A percentile compares a stretch with the other conserved stretches of the same genome.
phyloP scores from a whole-genome alignment of 768 basidiomycete species.

The Candolleomyces eurysporus region DNA sequence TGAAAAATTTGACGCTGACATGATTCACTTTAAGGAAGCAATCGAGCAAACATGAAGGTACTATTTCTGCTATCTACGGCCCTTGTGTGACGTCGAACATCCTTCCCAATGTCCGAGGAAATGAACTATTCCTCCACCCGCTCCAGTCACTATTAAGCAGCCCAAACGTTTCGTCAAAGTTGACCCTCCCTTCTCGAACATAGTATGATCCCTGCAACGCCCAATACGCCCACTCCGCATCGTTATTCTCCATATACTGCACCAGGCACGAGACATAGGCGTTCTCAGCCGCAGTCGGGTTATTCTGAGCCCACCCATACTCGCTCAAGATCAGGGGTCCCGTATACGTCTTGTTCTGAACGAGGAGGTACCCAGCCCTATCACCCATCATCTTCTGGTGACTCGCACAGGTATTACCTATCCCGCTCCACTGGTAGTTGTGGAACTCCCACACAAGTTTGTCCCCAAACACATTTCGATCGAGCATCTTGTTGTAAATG shows the following conservation, averaged over 20 bases:
- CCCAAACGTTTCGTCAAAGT: conserved; percentile 17
- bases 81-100: conserved; percentile 12
- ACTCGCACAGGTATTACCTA: not conserved
- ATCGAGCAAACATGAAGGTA: no score
- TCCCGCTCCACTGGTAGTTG: conserved; percentile 11
- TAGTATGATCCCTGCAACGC: conserved; percentile 17
- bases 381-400: conserved; percentile 16
- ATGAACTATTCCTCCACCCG: conserved; percentile 12
- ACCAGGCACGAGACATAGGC: conserved; percentile 13
- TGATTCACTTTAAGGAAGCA: no score
- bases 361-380: conserved; percentile 13
- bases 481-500: conserved; percentile 11
- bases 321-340: conserved; percentile 16
- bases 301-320: conserved; percentile 14
- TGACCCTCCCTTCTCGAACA: conserved; percentile 13
- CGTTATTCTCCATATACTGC: conserved; percentile 16
- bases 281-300: conserved; percentile 6
- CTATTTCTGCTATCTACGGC: not conserved
- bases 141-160: conserved; percentile 17
- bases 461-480: conserved; percentile 7
- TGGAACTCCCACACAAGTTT: conserved; percentile 15
- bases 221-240: conserved; percentile 20
- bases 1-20: no score
- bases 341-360: conserved; percentile 12
- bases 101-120: conserved; percentile 4